Evolutionary conservation across 805 yeast species (phyloP).

Genomic region (Starmerella cellae): DNA sequence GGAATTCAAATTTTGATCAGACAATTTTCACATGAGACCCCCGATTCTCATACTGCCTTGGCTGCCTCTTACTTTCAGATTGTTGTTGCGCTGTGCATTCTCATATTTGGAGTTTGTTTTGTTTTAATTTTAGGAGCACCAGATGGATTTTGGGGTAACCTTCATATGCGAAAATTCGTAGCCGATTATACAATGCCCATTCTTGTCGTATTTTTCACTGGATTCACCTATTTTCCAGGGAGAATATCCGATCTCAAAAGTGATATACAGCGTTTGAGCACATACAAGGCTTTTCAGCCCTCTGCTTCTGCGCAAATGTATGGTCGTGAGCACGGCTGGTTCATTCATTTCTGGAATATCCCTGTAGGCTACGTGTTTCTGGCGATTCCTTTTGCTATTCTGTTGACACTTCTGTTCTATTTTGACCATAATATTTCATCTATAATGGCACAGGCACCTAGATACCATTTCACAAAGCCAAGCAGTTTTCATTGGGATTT

Average conservation of each 20-base stretch:
- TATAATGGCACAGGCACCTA: conserved; percentile 75
- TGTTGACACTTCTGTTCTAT: conserved; percentile 72
- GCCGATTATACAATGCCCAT: conserved; percentile 79
- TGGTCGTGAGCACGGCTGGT: conserved; percentile 47
- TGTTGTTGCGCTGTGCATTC: conserved; percentile 60
- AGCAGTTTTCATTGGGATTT: conserved; percentile 90
- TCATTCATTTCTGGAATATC: conserved; percentile 64
- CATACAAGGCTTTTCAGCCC: conserved; percentile 61
- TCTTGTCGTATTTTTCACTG: conserved; percentile 78
- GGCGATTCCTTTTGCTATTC: conserved; percentile 84
- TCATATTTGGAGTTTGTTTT: conserved; percentile 57
- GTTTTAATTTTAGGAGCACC: conserved; percentile 26
- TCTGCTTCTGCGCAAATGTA: conserved; percentile 31
- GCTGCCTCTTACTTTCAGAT: conserved; percentile 58
- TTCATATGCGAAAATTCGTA: conserved; percentile 50
- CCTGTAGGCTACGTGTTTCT: conserved; percentile 65
- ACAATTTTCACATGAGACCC: conserved; percentile 41
- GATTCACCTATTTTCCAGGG: conserved; percentile 86
- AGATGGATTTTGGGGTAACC: conserved; percentile 48
- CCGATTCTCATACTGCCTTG: not conserved
- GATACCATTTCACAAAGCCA: conserved; percentile 73
- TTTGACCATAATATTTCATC: conserved; percentile 95
- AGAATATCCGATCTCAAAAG: conserved; percentile 37
- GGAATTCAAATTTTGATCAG: conserved; percentile 69
- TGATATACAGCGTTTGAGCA: conserved; percentile 50